Conservation (phyloP, 2,329 filamentous ascomycete species). For the Cladophialophora exuberans region DNA sequence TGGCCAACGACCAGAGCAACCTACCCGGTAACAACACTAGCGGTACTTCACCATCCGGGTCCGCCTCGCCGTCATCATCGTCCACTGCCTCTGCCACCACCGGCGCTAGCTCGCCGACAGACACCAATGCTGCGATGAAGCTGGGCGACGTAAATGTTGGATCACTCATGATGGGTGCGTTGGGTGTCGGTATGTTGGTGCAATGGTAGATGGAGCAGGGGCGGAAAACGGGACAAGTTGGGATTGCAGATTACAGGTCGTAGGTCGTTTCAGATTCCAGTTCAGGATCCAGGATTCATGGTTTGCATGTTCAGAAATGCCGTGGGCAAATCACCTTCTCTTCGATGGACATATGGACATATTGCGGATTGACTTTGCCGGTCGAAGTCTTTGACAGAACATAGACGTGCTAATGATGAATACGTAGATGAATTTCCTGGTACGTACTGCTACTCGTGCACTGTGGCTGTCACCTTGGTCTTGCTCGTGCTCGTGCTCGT, state of each 20-base stretch:
- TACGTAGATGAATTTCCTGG: slow-evolving; percentile 26
- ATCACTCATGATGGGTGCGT: slow-evolving; percentile 21
- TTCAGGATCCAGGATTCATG: slow-evolving; percentile 10
- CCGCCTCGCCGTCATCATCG: slow-evolving; percentile 27
- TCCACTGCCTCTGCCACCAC: slow-evolving; percentile 11
- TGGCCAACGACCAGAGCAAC: slow-evolving; percentile 59
- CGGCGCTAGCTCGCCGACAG: slow-evolving; percentile 18
- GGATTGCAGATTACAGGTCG: not conserved
- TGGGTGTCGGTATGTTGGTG: slow-evolving; percentile 22
- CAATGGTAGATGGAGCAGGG: slow-evolving; percentile 17
- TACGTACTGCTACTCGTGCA: too few relatives aligned
- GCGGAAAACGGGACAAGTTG: not conserved
- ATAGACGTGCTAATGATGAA: slow-evolving; percentile 24
- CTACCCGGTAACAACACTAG: slow-evolving; percentile 52
- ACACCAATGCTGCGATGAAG: slow-evolving; percentile 26
- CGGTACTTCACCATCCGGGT: slow-evolving; percentile 34
- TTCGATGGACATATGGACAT: slow-evolving; percentile 31
- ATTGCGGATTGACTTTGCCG: slow-evolving; percentile 27
- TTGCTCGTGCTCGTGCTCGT: too few relatives aligned
- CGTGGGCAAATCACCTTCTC: slow-evolving; percentile 24
- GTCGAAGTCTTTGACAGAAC: slow-evolving; percentile 21
- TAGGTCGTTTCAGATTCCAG: slow-evolving; percentile 3
- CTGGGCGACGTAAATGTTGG: slow-evolving; percentile 19
- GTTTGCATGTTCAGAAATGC: slow-evolving; percentile 10
- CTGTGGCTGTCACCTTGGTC: too few relatives aligned